Evolutionary conservation across 306 rosid genomes (phyloP).

Genomic region (Cicer yamashitae): DNA sequence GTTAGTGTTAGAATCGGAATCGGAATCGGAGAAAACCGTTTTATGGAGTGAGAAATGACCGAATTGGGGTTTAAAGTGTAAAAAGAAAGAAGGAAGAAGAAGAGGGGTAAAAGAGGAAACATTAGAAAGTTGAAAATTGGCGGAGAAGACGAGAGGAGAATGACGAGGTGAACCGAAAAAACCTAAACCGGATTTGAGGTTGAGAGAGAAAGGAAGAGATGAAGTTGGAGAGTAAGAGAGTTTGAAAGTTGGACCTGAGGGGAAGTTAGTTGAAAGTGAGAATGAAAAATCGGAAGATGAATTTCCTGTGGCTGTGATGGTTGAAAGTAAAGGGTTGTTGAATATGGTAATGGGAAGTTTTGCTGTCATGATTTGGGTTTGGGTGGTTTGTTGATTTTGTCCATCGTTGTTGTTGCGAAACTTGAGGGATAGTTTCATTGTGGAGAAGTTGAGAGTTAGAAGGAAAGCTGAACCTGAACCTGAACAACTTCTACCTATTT

Average conservation of each 20-base stretch:
- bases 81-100: conserved; percentile 65
- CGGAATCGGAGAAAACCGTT: conserved; percentile 54
- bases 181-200: conserved; percentile 88
- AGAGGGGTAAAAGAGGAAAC: conserved; percentile 39
- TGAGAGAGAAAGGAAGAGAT: conserved; percentile 65
- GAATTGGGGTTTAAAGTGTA: conserved; percentile 77
- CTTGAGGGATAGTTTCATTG: conserved; percentile 76
- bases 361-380: conserved; percentile 57
- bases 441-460: neutral
- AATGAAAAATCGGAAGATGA: conserved; percentile 63
- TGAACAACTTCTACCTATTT: too few relatives aligned
- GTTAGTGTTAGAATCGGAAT: neutral
- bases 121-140: conserved; percentile 58
- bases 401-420: conserved; percentile 52
- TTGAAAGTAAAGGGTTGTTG: conserved; percentile 67
- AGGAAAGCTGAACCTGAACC: neutral
- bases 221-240: conserved; percentile 60
- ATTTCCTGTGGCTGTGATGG: conserved; percentile 53
- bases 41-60: conserved; percentile 71
- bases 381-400: conserved; percentile 33
- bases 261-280: conserved; percentile 69
- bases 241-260: conserved; percentile 61
- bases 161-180: conserved; percentile 67
- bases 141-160: conserved; percentile 85
- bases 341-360: conserved; percentile 71